Evolutionary conservation across 2,329 filamentous ascomycete genomes (phyloP).

Genomic region (Hypoxylon sp.): DNA sequence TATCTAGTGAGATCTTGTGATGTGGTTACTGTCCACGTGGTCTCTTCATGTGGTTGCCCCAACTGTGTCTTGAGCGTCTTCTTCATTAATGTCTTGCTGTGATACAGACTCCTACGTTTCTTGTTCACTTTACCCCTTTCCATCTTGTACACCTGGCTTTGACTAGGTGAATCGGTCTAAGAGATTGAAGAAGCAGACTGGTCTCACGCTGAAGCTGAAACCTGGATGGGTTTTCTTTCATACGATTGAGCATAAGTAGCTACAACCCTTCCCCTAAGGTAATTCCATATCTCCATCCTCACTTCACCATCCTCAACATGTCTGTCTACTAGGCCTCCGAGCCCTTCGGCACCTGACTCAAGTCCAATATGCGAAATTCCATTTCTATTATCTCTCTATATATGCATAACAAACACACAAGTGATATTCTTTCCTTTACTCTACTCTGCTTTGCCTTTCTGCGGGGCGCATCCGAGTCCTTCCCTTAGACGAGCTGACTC

Average conservation of each 20-base stretch:
- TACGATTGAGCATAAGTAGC: not conserved
- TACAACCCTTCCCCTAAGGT: not conserved
- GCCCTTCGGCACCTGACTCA: no score
- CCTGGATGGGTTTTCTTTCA: conserved; percentile 7
- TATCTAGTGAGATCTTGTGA: not conserved
- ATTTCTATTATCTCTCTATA: not conserved
- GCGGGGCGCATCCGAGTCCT: no score
- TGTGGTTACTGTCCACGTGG: not conserved
- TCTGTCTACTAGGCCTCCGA: not conserved
- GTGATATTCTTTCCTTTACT: not conserved
- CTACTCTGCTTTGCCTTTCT: no score
- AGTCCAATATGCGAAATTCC: not conserved
- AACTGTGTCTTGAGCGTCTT: not conserved
- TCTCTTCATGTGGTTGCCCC: not conserved
- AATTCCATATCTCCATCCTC: not conserved
- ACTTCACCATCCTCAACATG: not conserved
- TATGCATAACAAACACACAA: not conserved
- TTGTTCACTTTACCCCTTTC: no score
- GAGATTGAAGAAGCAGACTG: not conserved
- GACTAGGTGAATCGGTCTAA: not conserved
- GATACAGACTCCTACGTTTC: no score
- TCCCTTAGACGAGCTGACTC: no score
- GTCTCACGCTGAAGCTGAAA: conserved; percentile 7
- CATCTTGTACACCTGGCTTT: not conserved
- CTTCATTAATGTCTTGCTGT: not conserved